Evolutionary conservation across 768 basidiomycete genomes (phyloP), one percentile per base, ranked within the genome.

Genomic region (Lanmaoa pseudosensibilis): DNA sequence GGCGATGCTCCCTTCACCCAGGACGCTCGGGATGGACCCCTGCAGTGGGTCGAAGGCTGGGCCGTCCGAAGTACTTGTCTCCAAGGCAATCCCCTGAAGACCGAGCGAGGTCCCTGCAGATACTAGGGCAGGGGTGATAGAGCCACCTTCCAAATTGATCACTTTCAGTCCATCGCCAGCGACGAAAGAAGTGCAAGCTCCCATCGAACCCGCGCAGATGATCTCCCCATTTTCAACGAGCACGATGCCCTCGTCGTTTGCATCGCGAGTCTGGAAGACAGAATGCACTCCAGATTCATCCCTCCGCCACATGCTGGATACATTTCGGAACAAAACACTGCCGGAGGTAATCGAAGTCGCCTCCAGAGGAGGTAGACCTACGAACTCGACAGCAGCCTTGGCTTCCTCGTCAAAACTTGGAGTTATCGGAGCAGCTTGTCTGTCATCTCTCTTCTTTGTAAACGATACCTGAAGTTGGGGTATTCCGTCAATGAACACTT

Each of bases 401-500:
- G 83, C 80, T 68, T 92, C 91, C 30, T 76, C 69, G 34, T 84
- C 81, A 66, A 80, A 92, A 56, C 81, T 74, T 0, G 88, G 88
- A 2, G 74, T 74, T 18, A 33, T 53, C 2, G 89, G 87, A 0
- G 78, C 72, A 15, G 70, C 49, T 60, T 91, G 88, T 47, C 81
- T 76, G 1, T 67, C 62, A 0, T 62, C 56, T 0, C 82, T 78
- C 66, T 90, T 90, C 6, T 58, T 50, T 2, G 74, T 50, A 2
- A 69, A 57, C 0, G 84, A 74, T 3, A 66, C 25, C 5, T 64
- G 50, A 18, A 78, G 65, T 68, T 94, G 93, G 0, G 84, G 68
- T 54, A 94, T 87, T 12, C 92, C 92, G 61, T 95, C 93, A 52
- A 94, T 86, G 69, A 81, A 92, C 0, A 92, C 90, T 64, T 94